Percentiles rank a stretch among this genome's conserved stretches.
Conservation (phyloP, 1,284 basidiomycete genomes). For the Microbotryum violaceum region DNA sequence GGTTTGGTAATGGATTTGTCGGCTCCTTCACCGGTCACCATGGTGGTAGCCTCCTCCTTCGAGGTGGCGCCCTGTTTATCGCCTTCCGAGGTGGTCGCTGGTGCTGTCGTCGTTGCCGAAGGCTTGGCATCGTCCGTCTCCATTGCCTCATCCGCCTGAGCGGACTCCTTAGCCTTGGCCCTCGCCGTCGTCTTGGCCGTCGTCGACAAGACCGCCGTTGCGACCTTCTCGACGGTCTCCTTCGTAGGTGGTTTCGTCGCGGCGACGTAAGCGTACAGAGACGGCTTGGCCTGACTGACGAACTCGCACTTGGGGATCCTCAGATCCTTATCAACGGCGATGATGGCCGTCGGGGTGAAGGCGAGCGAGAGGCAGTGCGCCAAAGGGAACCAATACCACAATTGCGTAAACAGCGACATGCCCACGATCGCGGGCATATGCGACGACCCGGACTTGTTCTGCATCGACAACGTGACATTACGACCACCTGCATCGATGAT, state of each 20-base stretch:
- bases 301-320: constrained; percentile 88
- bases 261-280: constrained; percentile 80
- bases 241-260: constrained; percentile 78
- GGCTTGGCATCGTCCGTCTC: constrained; percentile 50
- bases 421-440: constrained; percentile 91
- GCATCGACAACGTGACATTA: constrained; percentile 85
- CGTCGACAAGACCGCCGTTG: constrained; percentile 85
- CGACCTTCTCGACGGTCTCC: constrained; percentile 79
- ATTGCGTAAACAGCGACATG: constrained; percentile 92
- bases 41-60: too few relatives aligned
- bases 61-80: too few relatives aligned
- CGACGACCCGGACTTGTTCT: constrained; percentile 79
- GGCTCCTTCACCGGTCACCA: constrained; percentile 21
- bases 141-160: constrained; percentile 59
- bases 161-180: constrained; percentile 64
- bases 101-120: constrained; percentile 14
- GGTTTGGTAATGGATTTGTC: constrained; percentile 35
- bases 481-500: constrained; percentile 93
- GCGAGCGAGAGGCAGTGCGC: constrained; percentile 87
- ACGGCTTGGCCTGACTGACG: constrained; percentile 52
- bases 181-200: constrained; percentile 88
- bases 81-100: constrained; percentile 43
- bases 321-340: constrained; percentile 75
- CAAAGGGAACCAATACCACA: constrained; percentile 98
- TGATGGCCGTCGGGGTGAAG: constrained; percentile 87